Base-by-base conservation (phyloP, 768 basidiomycete species). In the Leucosporidium yakuticum region DNA sequence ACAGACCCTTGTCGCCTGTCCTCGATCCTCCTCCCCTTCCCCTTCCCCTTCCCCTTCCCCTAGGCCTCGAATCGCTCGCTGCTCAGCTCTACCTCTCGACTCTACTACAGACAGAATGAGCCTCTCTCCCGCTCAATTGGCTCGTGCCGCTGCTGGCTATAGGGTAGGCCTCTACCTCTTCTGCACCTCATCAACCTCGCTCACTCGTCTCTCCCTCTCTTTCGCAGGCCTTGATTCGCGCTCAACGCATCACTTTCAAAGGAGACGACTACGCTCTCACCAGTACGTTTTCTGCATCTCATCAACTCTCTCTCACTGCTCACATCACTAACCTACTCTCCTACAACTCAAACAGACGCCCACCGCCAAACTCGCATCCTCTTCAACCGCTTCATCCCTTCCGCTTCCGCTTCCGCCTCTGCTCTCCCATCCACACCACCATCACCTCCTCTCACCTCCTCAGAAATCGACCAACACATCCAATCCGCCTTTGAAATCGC, bases 401-500 rank as follows among this genome's bases (percentile, higher is more conserved):
- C 71, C 4, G 49, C 67, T 15, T 65, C 67, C 0, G 57, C 68
- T 6, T 51, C 67, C 17, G 23, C 47, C 20, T 69, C 71, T 14
- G 56, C 68, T 7, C 62, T 65, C 64, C 20, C 53, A 5, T 15
- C 29, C 14, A 3, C 44, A 31, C 5, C 44, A 23, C 29, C 34
- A 21, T 7, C 58, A 36, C 20, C 56, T 2, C 34, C 58, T 12
- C 17, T 17, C 58, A 11, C 58, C 36, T 31, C 47, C n/a, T 4
- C 32, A 4, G 25, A 61, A 19, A 58, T 73, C 11, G 80, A 84
- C 73, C 81, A 84, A 63, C 84, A 84, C 66, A 82, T 84, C 9
- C 81, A 82, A 62, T 79, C 88, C 7, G 85, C 86, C 53, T 82
- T 80, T 60, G 91, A 96, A 53, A 82, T 93, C 54, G 89, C 92